Evolutionary conservation across 192 early-diverging fungal species (phyloP), one percentile per base, ranked within the genome.

Genomic region (Podila clonocystis): DNA sequence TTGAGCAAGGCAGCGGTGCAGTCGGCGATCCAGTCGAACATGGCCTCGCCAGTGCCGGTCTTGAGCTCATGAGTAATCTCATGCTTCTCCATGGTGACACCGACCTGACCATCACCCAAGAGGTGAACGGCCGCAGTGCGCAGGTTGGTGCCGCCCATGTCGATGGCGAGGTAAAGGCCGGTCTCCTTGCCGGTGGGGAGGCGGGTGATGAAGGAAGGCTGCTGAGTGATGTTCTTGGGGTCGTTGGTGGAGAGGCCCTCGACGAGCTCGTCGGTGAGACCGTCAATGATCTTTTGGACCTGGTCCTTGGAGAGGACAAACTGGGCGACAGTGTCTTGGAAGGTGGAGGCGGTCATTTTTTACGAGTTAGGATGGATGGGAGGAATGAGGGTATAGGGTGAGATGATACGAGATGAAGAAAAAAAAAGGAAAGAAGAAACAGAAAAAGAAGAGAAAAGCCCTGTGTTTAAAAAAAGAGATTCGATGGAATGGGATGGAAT

Each of bases 111-210:
- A 60, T 89, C 75, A 38, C 96, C 96, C 61, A 93, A 84, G 22
- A 99, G 88, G 33, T 88, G 89, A 20, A 97, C 94, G 48, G 89
- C 87, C 72, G 95, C 91, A 29, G 97, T 93, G 50, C 97, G 93
- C 70, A 99, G 89, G 87, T 98, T 97, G 49, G 96, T 96, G 20
- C 97, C 98, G 58, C 98, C 97, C 67, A 99, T 84, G 70, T 99
- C 98, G 49, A 99, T 87, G 12, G 98, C 95, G 60, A 96, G 84
- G 86, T 90, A 97, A 33, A 91, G 89, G 31, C 98, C 98, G 31
- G 86, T 90, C 75, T 99, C 98, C 65, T 82, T 87, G 33, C 97
- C 96, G 24, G 85, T 91, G 5, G 98, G 97, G 26, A 93, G 85
- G 57, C 82, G 75, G 11, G 92, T 89, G 64, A 98, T 94, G 86